Percentiles rank a stretch among this genome's conserved stretches.
Evolutionary conservation across 305 asterid genomes (phyloP).

Genomic region (Fraxinus latifolia): DNA sequence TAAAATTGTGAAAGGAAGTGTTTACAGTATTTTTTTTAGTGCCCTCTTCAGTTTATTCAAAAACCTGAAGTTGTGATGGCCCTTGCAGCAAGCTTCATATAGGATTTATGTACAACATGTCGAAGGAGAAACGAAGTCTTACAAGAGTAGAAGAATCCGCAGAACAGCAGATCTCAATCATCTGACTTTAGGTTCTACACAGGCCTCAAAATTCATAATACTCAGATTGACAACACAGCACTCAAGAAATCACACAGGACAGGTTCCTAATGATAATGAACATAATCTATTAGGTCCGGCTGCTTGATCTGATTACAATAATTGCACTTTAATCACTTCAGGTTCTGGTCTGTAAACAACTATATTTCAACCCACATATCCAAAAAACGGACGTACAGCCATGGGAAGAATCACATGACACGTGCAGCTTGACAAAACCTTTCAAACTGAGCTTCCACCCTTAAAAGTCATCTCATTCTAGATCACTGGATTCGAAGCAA

Average conservation of each 20-base stretch:
- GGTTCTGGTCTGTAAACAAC: slow-evolving; percentile 8
- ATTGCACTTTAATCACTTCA: slow-evolving; percentile 16
- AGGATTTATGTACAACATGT: slow-evolving; percentile 12
- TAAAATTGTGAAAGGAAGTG: not conserved
- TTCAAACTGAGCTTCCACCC: slow-evolving; percentile 20
- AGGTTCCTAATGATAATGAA: slow-evolving; percentile 28
- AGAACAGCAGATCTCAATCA: slow-evolving; percentile 43
- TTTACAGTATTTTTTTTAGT: not conserved
- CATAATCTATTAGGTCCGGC: slow-evolving; percentile 26
- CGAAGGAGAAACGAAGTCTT: slow-evolving; percentile 40
- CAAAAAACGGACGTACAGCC: slow-evolving; percentile 13
- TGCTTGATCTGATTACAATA: slow-evolving; percentile 21
- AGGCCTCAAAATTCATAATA: slow-evolving; percentile 39
- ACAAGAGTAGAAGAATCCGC: slow-evolving; percentile 52
- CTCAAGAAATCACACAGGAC: slow-evolving; percentile 37
- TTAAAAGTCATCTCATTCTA: slow-evolving; percentile 5
- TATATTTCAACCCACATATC: slow-evolving; percentile 22
- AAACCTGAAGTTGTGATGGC: not conserved
- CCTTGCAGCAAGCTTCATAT: not conserved
- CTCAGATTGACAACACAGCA: slow-evolving; percentile 13
- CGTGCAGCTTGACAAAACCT: slow-evolving; percentile 15
- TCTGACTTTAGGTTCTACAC: slow-evolving; percentile 36
- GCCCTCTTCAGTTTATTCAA: not conserved
- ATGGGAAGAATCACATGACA: slow-evolving; percentile 4
- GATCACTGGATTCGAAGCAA: slow-evolving; percentile 13